Conservation (phyloP, 768 basidiomycete genomes). For the Termitomyces sp. region DNA sequence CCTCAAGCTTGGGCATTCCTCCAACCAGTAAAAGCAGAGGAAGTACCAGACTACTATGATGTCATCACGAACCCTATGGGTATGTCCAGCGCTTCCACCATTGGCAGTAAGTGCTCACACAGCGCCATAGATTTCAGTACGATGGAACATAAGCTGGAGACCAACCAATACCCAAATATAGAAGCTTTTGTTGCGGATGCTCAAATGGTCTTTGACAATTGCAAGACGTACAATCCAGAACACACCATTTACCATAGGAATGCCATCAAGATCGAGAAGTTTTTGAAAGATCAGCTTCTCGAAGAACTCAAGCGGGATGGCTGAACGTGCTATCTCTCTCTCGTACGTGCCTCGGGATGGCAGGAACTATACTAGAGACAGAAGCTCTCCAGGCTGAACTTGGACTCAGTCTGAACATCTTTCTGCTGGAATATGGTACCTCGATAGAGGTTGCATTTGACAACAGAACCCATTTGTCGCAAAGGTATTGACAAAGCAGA, state of each 20-base stretch:
- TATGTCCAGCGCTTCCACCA: constrained; percentile 29
- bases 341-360: neutral
- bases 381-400: neutral
- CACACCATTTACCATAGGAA: constrained; percentile 75
- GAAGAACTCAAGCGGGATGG: constrained; percentile 26
- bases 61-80: constrained; percentile 92
- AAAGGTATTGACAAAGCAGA: neutral
- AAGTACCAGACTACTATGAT: constrained; percentile 87
- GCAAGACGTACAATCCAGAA: constrained; percentile 82
- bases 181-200: constrained; percentile 76
- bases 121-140: constrained; percentile 70
- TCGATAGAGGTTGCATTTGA: neutral
- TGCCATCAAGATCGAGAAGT: constrained; percentile 79
- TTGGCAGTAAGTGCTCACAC: neutral
- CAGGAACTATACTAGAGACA: neutral
- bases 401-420: neutral
- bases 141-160: constrained; percentile 87
- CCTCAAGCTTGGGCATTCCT: constrained; percentile 86
- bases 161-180: constrained; percentile 74
- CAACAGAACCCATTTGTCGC: neutral
- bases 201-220: constrained; percentile 85
- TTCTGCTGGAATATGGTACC: neutral
- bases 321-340: neutral
- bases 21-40: constrained; percentile 69
- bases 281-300: constrained; percentile 51